Percentiles rank a stretch among this genome's conserved stretches.
Conservation (phyloP, 2,329 filamentous ascomycete species). For the Colletotrichum sp. region DNA sequence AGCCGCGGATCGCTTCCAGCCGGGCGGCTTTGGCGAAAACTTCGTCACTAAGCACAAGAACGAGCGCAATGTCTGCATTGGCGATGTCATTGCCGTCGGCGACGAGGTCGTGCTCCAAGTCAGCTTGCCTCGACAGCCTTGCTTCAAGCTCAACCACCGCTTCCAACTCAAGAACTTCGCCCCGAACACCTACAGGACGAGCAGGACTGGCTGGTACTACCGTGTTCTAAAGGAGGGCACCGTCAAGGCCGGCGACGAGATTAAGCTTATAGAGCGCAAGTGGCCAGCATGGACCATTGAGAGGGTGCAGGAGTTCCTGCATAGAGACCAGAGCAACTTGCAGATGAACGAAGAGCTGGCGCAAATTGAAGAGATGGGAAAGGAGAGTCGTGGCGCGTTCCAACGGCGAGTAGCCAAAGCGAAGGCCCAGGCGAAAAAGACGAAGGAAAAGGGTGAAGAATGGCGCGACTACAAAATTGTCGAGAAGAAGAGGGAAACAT, state of each 20-base stretch:
- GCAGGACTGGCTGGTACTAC: constrained; percentile 71
- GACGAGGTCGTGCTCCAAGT: constrained; percentile 60
- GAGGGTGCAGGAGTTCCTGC: constrained; percentile 66
- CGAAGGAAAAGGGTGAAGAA: constrained; percentile 30
- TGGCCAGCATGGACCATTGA: constrained; percentile 68
- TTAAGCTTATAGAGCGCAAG: constrained; percentile 58
- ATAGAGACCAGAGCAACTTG: constrained; percentile 55
- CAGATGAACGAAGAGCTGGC: constrained; percentile 59
- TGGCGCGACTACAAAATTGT: constrained; percentile 55
- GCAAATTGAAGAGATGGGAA: constrained; percentile 53
- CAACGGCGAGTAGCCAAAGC: constrained; percentile 54
- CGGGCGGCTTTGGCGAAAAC: constrained; percentile 70
- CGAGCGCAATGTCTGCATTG: constrained; percentile 70
- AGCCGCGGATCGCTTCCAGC: constrained; percentile 54
- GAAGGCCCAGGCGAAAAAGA: constrained; percentile 30
- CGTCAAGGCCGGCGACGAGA: constrained; percentile 61
- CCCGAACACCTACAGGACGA: constrained; percentile 57
- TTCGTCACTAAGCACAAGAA: constrained; percentile 63
- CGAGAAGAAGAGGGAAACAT: constrained; percentile 56
- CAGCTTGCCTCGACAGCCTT: constrained; percentile 66
- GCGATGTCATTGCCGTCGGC: constrained; percentile 62
- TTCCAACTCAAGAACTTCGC: constrained; percentile 69
- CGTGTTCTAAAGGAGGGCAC: constrained; percentile 61
- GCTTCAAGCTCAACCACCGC: constrained; percentile 73
- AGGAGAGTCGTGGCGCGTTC: constrained; percentile 55